These are phyloP conservation scores for Yamadazyma sp. DNA, from an alignment of 805 yeast species.

Conservation along the genomic window DNA sequence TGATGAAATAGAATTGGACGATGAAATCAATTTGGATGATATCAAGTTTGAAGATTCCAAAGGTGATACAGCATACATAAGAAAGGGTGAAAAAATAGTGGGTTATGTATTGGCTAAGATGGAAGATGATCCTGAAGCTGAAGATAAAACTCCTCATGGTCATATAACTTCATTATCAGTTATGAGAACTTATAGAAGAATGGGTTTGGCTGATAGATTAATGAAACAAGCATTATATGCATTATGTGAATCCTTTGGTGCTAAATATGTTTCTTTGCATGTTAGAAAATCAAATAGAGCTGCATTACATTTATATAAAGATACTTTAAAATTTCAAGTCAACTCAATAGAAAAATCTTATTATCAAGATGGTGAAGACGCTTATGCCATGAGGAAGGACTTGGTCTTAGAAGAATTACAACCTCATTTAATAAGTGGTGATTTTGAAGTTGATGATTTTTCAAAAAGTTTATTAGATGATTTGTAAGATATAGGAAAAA, in stretches of 20 bases:
- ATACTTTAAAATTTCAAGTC: constrained; percentile 80
- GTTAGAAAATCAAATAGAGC: constrained; percentile 93
- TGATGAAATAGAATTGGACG: constrained; percentile 39
- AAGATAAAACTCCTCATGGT: constrained; percentile 77
- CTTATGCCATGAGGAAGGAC: constrained; percentile 86
- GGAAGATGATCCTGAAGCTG: constrained; percentile 88
- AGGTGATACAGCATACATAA: constrained; percentile 63
- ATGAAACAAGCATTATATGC: constrained; percentile 84
- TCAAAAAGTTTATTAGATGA: constrained; percentile 29
- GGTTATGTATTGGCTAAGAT: constrained; percentile 95
- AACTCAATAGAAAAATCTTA: constrained; percentile 80
- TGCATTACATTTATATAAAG: constrained; percentile 86
- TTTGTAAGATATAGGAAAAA: constrained; percentile 10
- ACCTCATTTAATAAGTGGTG: constrained; percentile 54
- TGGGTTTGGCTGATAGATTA: constrained; percentile 90
- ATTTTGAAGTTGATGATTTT: constrained; percentile 54
- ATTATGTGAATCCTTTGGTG: constrained; percentile 75
- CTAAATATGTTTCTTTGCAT: constrained; percentile 83
- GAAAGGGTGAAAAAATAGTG: constrained; percentile 75
- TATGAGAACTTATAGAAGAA: constrained; percentile 90
- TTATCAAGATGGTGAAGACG: constrained; percentile 97
- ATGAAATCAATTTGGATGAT: constrained; percentile 17
- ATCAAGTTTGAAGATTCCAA: constrained; percentile 36
- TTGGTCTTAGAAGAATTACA: constrained; percentile 58
- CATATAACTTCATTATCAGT: constrained; percentile 93